Evolutionary conservation across 2,329 filamentous ascomycete genomes (phyloP), one percentile per base, ranked within the genome.

Genomic region (Ceratocystis papillata): DNA sequence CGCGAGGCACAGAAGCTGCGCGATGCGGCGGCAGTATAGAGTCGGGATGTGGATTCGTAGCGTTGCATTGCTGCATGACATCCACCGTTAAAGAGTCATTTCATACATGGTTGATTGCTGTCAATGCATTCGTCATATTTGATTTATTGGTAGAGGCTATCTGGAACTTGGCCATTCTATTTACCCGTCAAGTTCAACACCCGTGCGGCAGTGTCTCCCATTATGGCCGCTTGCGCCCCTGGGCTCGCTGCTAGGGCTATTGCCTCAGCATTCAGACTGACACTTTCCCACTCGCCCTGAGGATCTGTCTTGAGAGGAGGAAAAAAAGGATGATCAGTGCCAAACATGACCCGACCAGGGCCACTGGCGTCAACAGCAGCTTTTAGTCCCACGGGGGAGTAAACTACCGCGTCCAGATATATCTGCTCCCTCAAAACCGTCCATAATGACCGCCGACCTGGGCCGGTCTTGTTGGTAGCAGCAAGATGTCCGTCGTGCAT

Each of bases 341-440:
- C 89, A 75, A 93, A 93, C 79, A 93, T 82, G 63, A 93, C 76
- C 67, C 88, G 79, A 70, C 91, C 88, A 0, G 79, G 78, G 0
- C 88, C 87, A 68, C 81, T 79, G 0, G 86, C 87, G 25, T 85
- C 82, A 1, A 89, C 80, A 0, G 89, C 89, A 1, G 87, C 87
- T 70, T 82, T 85, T 66, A 92, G 74, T 0, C 87, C 88, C 8
- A 89, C 84, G 60, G 87, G 84, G 0, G 87, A 89, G 74, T 94
- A 91, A 5, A 95, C 83, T 15, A 96, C 91, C 0, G 90, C 90
- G 75, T 96, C 91, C 1, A 96, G 81, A 73, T 91, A 94, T 59
- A 96, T 83, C 76, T 96, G 94, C 69, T 84, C 86, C 70, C 77
- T 78, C 45, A 87, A 77, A 20, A 78, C 80, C 77, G 80, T 75